Base-by-base conservation (phyloP, 1,284 basidiomycete species). In the Ustilago shanxiensis region DNA sequence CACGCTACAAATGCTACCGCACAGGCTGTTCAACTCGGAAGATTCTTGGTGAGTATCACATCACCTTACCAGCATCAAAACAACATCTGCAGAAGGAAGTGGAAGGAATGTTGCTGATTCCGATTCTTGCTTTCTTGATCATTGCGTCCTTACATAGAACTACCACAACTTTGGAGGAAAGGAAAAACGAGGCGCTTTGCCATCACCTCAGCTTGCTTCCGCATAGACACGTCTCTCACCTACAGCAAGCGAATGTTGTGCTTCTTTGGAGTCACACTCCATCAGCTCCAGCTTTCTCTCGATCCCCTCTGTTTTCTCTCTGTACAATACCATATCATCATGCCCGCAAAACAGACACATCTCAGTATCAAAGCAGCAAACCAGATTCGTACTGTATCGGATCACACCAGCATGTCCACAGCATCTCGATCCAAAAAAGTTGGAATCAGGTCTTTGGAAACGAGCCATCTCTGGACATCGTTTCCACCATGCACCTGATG, bases 1-100 rank as follows among this genome's bases (percentile, higher is more conserved):
- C 84, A 85, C 60, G 61, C 73, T 31, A 83, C 81, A 22, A 85
- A 85, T 60, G 81, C 82, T 16, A 72, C 79, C 10, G 84, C 84
- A 7, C 84, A 85, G 53, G 67, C 72, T 14, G 72, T 57, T 6
- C 84, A 85, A 59, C 60, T 74, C 11, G 20, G 62, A 10, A 73
- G 84, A 20, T 83, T 85, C 57, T 22, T 78, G 45, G 83, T 85
- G 69, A 60, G 83, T 83, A 29, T 2, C 20, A 16, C 37, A 39
- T 18, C 37, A 2, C 10, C 18, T 11, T 6, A 39, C 13, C 14
- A n/a, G 13, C 14, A 1, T 8, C 18, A 20, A 6, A 33, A 33
- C 31, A 33, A n/a, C n/a, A n/a, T n/a, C n/a, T 33, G 31, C 31
- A 33, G 31, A 11, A 47, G 45, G 10, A 9, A 41, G 33, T n/a